Conservation (phyloP, 257 asterid species). For the Ballota nigra region DNA sequence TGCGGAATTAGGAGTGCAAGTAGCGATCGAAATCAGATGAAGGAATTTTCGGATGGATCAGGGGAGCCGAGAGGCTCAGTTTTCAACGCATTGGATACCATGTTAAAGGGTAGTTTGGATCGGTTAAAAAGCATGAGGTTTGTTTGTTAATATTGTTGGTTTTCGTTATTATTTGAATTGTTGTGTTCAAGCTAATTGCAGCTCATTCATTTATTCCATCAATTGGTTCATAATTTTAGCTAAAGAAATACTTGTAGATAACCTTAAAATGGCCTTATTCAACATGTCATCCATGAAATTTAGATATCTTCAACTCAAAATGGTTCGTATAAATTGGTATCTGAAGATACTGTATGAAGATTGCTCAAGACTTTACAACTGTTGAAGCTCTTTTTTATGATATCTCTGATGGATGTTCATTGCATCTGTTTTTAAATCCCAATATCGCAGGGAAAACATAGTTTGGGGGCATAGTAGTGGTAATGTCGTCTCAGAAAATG, state of each 20-base stretch:
- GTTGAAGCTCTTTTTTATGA: background rate
- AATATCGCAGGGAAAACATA: slow-evolving; percentile 46
- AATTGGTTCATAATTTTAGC: background rate
- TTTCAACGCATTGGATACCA: slow-evolving; percentile 68
- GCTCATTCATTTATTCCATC: slow-evolving; percentile 15
- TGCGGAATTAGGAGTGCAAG: slow-evolving; percentile 25
- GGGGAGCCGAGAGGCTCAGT: slow-evolving; percentile 52
- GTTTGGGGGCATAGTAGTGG: slow-evolving; percentile 34
- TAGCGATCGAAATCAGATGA: slow-evolving; percentile 28
- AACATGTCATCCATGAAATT: background rate
- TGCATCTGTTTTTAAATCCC: background rate
- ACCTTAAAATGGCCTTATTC: too few species aligned
- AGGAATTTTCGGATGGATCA: slow-evolving; percentile 42
- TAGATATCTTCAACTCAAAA: background rate
- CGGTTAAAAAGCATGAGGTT: slow-evolving; percentile 78
- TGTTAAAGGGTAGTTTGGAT: slow-evolving; percentile 70
- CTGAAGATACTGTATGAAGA: background rate
- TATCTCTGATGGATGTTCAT: slow-evolving; percentile 13
- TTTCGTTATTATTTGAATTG: background rate
- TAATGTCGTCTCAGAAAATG: slow-evolving; percentile 27
- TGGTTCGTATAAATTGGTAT: background rate
- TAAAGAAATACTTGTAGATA: background rate
- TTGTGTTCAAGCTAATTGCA: background rate
- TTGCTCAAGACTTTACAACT: background rate
- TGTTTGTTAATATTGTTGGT: slow-evolving; percentile 16